These are phyloP conservation scores for Sclerotinia glacialis DNA, from an alignment of 2,329 filamentous ascomycete genomes.

Conservation along the genomic window DNA sequence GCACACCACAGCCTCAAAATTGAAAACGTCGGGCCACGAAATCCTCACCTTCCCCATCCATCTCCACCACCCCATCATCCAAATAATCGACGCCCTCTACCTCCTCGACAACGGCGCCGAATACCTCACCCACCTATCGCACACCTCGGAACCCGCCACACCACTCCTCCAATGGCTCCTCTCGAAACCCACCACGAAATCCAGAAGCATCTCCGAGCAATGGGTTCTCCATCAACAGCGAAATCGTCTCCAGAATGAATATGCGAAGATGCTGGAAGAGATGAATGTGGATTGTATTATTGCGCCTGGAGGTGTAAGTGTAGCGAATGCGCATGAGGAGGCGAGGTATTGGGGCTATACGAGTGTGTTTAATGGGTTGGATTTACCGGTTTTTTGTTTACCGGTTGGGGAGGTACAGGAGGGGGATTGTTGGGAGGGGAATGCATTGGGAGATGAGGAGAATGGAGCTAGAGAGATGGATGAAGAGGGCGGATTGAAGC, in stretches of 20 bases:
- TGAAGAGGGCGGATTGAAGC: too few species aligned
- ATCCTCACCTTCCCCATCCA: background rate
- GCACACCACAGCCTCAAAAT: background rate
- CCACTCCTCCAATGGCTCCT: slow-evolving; percentile 31
- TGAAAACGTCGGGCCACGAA: background rate
- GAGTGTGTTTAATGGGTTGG: slow-evolving; percentile 23
- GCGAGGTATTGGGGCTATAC: slow-evolving; percentile 28
- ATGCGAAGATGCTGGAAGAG: slow-evolving; percentile 29
- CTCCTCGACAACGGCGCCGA: slow-evolving; percentile 28
- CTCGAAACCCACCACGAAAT: background rate
- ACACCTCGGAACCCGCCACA: slow-evolving; percentile 24
- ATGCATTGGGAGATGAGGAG: too few species aligned
- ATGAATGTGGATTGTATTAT: slow-evolving; percentile 24
- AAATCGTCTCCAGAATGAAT: slow-evolving; percentile 39
- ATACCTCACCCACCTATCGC: slow-evolving; percentile 23
- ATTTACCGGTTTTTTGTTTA: slow-evolving; percentile 21
- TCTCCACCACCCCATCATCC: background rate
- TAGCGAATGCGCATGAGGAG: slow-evolving; percentile 20
- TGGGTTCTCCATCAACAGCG: slow-evolving; percentile 22
- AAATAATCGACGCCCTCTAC: background rate
- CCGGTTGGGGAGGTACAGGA: slow-evolving; percentile 19
- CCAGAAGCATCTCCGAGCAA: background rate
- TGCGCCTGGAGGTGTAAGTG: slow-evolving; percentile 19
- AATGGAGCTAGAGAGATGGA: too few species aligned
- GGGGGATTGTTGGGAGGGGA: slow-evolving; percentile 1